A percentile compares a stretch with the other conserved stretches of the same genome.
phyloP scores from a whole-genome alignment of 2,329 filamentous ascomycete species.

The Ascomycota sp. region DNA sequence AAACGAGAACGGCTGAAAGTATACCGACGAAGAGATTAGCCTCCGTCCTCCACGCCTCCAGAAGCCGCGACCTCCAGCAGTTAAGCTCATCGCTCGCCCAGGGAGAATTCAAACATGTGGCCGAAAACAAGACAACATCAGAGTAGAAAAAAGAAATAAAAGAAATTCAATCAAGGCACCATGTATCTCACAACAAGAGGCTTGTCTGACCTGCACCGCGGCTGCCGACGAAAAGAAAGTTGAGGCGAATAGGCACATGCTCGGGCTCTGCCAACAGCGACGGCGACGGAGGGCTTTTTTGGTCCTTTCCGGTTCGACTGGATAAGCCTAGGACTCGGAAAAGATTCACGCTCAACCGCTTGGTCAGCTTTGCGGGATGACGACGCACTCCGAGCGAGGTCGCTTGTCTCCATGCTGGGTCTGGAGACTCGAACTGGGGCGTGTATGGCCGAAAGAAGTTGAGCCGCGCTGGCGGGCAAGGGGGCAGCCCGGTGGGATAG shows the following conservation, averaged over 20 bases:
- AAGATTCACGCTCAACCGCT: too few relatives aligned
- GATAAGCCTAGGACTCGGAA: constrained; percentile 7
- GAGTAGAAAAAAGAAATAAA: too few relatives aligned
- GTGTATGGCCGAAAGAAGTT: constrained; percentile 9
- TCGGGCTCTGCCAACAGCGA: background rate
- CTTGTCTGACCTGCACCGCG: constrained; percentile 15
- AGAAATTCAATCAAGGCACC: too few relatives aligned
- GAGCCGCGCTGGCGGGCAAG: constrained; percentile 5
- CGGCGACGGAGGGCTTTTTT: constrained; percentile 3
- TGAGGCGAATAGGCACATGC: constrained; percentile 9
- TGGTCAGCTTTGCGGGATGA: too few relatives aligned
- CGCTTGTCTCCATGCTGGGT: too few relatives aligned
- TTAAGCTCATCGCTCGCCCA: too few relatives aligned
- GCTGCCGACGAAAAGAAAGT: constrained; percentile 17
- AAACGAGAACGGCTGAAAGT: constrained; percentile 14
- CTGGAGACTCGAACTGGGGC: constrained; percentile 8
- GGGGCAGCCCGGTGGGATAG: constrained; percentile 1
- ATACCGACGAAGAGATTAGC: too few relatives aligned
- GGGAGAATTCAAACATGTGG: too few relatives aligned
- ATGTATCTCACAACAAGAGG: constrained; percentile 16
- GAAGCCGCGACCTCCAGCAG: background rate
- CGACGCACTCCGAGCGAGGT: too few relatives aligned
- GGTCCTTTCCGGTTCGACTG: constrained; percentile 9
- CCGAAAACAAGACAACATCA: too few relatives aligned
- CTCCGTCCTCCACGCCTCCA: too few relatives aligned